Evolutionary conservation across 495 filamentous ascomycete genomes (phyloP).

Genomic region (Hyaloscypha hepaticicola): DNA sequence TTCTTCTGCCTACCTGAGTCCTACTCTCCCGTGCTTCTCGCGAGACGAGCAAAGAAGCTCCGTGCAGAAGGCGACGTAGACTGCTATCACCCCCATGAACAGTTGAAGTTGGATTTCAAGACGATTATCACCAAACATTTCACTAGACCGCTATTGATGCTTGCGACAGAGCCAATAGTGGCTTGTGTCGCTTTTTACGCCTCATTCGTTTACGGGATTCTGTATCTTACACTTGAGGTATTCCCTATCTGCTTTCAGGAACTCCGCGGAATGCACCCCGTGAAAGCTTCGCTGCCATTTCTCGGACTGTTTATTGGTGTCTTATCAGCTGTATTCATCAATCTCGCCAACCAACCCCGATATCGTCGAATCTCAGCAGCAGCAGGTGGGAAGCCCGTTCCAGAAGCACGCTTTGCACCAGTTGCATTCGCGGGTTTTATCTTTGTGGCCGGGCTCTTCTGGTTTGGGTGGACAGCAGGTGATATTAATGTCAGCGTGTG

Average conservation of each 20-base stretch:
- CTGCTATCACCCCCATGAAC: conserved; percentile 34
- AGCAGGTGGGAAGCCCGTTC: conserved; percentile 40
- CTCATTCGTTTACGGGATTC: conserved; percentile 56
- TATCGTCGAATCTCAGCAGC: conserved; percentile 48
- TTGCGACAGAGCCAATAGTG: conserved; percentile 62
- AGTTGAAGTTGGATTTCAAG: conserved; percentile 31
- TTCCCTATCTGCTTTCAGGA: conserved; percentile 62
- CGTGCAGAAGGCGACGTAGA: conserved; percentile 70
- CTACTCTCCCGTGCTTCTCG: conserved; percentile 70
- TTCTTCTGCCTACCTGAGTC: conserved; percentile 84
- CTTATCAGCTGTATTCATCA: conserved; percentile 46
- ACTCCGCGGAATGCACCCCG: conserved; percentile 54
- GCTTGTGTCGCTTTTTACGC: conserved; percentile 59
- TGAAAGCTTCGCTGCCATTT: conserved; percentile 59
- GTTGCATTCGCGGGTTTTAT: conserved; percentile 60
- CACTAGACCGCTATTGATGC: conserved; percentile 79
- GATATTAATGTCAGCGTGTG: conserved; percentile 20
- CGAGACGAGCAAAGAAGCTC: conserved; percentile 65
- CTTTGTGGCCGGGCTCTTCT: conserved; percentile 51
- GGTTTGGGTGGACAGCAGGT: conserved; percentile 40
- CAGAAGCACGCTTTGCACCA: conserved; percentile 60
- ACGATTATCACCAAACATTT: conserved; percentile 36
- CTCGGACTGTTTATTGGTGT: conserved; percentile 56
- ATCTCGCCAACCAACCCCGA: conserved; percentile 65
- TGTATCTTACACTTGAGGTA: conserved; percentile 56